Percentiles rank a stretch among this genome's conserved stretches.
Conservation (phyloP, 2,329 filamentous ascomycete species). For the Cyanodermella asteris region DNA sequence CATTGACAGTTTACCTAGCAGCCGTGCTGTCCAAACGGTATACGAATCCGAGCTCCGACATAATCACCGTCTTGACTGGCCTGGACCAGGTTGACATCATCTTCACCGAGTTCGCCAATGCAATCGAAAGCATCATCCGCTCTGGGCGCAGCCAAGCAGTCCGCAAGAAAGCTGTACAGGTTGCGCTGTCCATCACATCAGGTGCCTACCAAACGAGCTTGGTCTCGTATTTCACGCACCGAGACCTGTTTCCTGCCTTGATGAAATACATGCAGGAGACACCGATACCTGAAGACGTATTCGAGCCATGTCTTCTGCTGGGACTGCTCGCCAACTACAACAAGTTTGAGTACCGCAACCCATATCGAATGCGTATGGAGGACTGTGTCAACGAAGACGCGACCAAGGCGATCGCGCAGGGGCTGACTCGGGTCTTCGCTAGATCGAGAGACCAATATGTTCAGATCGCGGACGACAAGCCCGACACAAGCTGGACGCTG, state of each 20-base stretch:
- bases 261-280: constrained; percentile 87
- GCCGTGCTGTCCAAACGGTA: constrained; percentile 73
- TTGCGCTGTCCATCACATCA: constrained; percentile 63
- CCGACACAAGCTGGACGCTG: constrained; percentile 75
- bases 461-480: constrained; percentile 69
- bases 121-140: constrained; percentile 63
- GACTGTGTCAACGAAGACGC: constrained; percentile 86
- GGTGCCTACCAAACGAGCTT: constrained; percentile 93
- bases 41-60: constrained; percentile 83
- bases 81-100: constrained; percentile 70
- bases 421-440: constrained; percentile 51
- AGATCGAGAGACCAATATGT: constrained; percentile 54
- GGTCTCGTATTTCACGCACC: constrained; percentile 82
- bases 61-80: constrained; percentile 74
- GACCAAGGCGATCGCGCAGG: constrained; percentile 60
- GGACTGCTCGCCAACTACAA: constrained; percentile 92
- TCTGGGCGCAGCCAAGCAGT: constrained; percentile 49
- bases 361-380: constrained; percentile 74
- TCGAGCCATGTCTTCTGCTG: constrained; percentile 61
- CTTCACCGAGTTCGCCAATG: constrained; percentile 71
- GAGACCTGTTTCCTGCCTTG: constrained; percentile 78
- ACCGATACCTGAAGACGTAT: constrained; percentile 37
- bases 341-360: constrained; percentile 97
- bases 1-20: constrained; percentile 69
- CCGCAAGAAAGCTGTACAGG: constrained; percentile 58